Evolutionary conservation across 257 asterid genomes (phyloP), one percentile per base, ranked within the genome.

Genomic region (Gentiana dahurica): DNA sequence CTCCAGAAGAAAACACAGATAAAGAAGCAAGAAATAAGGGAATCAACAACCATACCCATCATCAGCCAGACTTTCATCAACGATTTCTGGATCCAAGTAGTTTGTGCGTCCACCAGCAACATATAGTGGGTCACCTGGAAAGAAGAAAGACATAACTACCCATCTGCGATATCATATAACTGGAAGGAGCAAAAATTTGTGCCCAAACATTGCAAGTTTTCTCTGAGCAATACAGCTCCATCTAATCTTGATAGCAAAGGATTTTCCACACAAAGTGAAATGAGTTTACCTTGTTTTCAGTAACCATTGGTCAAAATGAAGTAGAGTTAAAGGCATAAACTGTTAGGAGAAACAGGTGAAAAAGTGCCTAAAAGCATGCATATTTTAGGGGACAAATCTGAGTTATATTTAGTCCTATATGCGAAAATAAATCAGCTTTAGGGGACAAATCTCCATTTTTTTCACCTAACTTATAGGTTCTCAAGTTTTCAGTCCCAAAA

Each of bases 101-200:
- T 68, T 71, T 32, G 97, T 95, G 51, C 70, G 85, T 59, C 98
- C 98, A 60, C 81, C 90, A 57, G 72, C 66, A 72, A 70, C 63
- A 68, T 91, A 91, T 55, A 91, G 97, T 61, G 98, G 95, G 71
- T 91, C 98, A 60, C 87, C 98, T 87, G 81, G 76, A 49, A 63
- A 72, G 68, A 52, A 69, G 13, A 5, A 43, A 57, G 54, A 44
- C 54, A 46, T 46, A 60, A 60, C 54, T 49, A 49, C 57, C 32
- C 24, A 48, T 38, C 54, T 60, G 57, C 60, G 35, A 7, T 43
- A 8, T 41, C 46, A 44, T 12, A 15, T 39, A 36, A 57, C 37
- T 49, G 34, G 51, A 43, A 49, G 15, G 49, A 3, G 5, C 41
- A 38, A 50, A 33, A 69, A 55, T 49, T 33, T 6, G 35, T 9